These are phyloP conservation scores for Rhinocladiella similis DNA, from an alignment of 2,329 filamentous ascomycete genomes.

Conservation along the genomic window DNA sequence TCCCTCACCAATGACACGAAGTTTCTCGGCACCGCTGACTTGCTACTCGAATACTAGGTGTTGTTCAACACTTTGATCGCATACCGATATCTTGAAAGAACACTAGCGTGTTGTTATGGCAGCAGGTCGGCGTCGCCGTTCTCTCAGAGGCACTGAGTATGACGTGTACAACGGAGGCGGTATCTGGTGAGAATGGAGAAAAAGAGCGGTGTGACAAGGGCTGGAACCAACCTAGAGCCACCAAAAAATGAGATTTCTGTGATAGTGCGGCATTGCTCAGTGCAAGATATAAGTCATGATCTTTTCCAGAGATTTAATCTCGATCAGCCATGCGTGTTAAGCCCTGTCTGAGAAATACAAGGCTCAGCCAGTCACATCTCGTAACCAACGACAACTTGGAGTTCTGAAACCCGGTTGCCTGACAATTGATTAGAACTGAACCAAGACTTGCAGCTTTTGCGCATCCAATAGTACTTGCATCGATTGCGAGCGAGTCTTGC, in stretches of 20 bases:
- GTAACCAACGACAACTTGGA: neutral
- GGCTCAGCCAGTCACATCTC: neutral
- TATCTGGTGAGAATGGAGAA: too few species aligned
- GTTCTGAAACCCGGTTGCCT: too few species aligned
- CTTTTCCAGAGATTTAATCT: too few species aligned
- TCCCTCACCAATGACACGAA: neutral
- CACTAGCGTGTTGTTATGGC: too few species aligned
- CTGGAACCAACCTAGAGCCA: too few species aligned
- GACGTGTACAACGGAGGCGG: too few species aligned
- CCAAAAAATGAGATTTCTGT: too few species aligned
- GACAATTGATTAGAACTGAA: neutral
- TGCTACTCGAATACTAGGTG: neutral
- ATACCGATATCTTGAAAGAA: slow-evolving; percentile 15
- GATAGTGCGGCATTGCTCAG: too few species aligned
- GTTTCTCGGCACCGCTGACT: neutral
- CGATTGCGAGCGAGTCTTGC: neutral
- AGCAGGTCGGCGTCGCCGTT: too few species aligned
- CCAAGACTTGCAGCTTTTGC: neutral
- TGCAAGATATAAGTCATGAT: too few species aligned
- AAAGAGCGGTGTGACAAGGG: too few species aligned
- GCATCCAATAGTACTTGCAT: neutral
- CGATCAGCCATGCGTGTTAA: neutral
- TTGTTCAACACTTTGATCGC: slow-evolving; percentile 17
- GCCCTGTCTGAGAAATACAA: neutral
- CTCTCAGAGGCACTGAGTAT: too few species aligned